Base-by-base conservation (phyloP, 2,329 filamentous ascomycete species). In the Clarireedia paspali region DNA sequence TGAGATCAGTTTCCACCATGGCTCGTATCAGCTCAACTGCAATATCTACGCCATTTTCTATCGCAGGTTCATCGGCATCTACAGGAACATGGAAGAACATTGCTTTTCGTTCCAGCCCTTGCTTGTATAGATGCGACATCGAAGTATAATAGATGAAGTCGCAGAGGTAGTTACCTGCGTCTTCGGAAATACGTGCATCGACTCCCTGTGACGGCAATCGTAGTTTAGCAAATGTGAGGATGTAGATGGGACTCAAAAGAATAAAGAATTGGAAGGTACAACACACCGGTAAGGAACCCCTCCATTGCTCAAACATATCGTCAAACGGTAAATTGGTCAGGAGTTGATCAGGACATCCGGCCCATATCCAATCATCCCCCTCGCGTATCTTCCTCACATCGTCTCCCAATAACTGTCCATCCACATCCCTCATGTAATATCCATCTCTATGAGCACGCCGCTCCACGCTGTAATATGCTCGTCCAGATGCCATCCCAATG, bases 91-190 rank as follows among this genome's bases (percentile, higher is more conserved):
- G 88, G 52, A 91, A 71, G 68, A 91, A 91, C 2, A 85, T 70
- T 5, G 87, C 82, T 56, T 78, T 78, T 55, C 72, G 72, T 20
- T 72, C 70, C 58, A 75, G 67, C 46, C 73, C 64, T 47, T 73
- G 69, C 66, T 77, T 78, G 63, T 72, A 74, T 38, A 83, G 71
- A 57, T 83, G 73, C 20, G 85, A 76, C 62, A 90, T 69, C 59
- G 83, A 87, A 6, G 81, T 83, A 70, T 83, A 90, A 70, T 87
- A 89, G 62, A 87, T 89, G 66, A 88, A 91, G 67, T 91, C 88
- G 70, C 88, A 91, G 15, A 91, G 74, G 68, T 86, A 91, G 20
- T 78, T 79, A 2, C 88, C 88, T 0, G 88, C 82, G 62, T 91
- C 84, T 45, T 83, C 78, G 0, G 85, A 89, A 40, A 87, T 73